phyloP scores from a whole-genome alignment of 345 rosid species.

The Alliaria petiolata region DNA sequence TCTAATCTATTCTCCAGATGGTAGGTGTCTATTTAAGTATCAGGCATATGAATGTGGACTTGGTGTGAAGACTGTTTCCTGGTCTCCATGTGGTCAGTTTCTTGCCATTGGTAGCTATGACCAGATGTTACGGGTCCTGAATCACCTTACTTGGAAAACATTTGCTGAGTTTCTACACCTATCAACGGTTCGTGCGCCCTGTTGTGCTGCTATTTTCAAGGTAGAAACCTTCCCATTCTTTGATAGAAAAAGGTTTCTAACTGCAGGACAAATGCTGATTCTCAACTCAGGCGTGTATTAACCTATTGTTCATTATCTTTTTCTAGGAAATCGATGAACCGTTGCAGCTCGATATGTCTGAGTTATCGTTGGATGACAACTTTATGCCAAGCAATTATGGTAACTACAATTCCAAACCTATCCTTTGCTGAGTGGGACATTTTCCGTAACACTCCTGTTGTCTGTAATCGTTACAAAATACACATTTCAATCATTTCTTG shows the following conservation, averaged over 20 bases:
- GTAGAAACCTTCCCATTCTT: conserved; percentile 30
- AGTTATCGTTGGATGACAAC: conserved; percentile 61
- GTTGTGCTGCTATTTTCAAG: conserved; percentile 87
- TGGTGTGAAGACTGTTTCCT: conserved; percentile 86
- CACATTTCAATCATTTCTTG: neutral
- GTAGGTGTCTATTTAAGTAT: conserved; percentile 86
- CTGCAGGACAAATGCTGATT: neutral
- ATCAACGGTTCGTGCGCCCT: conserved; percentile 80
- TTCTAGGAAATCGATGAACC: conserved; percentile 91
- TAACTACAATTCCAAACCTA: conserved; percentile 24
- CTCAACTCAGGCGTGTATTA: neutral
- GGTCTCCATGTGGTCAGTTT: conserved; percentile 99
- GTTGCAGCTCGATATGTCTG: conserved; percentile 78
- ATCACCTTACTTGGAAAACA: conserved; percentile 93
- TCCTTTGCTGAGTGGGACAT: neutral
- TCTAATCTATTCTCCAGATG: conserved; percentile 92
- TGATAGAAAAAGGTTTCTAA: neutral
- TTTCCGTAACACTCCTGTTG: neutral
- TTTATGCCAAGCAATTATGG: conserved; percentile 69
- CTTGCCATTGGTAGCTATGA: conserved; percentile 96
- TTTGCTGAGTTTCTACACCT: conserved; percentile 94
- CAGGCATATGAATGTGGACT: conserved; percentile 98
- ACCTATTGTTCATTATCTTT: neutral
- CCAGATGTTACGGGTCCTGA: conserved; percentile 83
- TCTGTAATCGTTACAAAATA: neutral